Evolutionary conservation across 257 asterid genomes (phyloP), one percentile per base, ranked within the genome.

Genomic region (Galeopsis tetrahit): DNA sequence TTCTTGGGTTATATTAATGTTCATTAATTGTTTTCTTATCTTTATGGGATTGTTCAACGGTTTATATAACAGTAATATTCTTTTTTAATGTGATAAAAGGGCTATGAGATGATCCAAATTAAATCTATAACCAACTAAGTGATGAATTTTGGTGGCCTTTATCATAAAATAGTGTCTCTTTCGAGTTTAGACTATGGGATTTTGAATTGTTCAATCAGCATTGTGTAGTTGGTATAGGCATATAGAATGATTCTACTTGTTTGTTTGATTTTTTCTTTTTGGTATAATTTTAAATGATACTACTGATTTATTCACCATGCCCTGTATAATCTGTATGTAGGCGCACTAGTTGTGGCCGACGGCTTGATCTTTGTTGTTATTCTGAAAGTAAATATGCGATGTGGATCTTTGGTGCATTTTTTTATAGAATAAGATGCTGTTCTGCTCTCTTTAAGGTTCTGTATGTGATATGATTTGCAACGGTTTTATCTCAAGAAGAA

Each of bases 1-100:
- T 42, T 63, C 21, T 3, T 71, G 75, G 6, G 49, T 70, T 39
- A 10, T 2, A 35, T 15, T 64, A 71, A 60, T 55, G 49, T 28
- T 10, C 53, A 38, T 61, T 75, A 28, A 61, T 40, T 43, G 40
- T 17, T 49, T 57, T 13, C 11, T 36, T 58, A 56, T 46, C 33
- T 48, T 61, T 71, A 7, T 61, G 1, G 51, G 36, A 63, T 61
- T 71, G 43, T 53, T 51, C 56, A 2, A 21, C n/a, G 7, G 39
- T 5, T 67, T 68, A 39, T 60, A 21, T 14, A 60, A 46, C 10
- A 33, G 28, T 61, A 17, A 15, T 63, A 6, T 55, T 36, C 51
- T 13, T 21, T 34, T 46, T 15, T 59, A 7, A 38, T 38, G 43
- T 38, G 43, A 38, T 38, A 7, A 6, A 38, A 1, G 43, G 43